These are phyloP conservation scores for Inonotus obliquus DNA, from an alignment of 1,284 basidiomycete species.

Conservation along the genomic window DNA sequence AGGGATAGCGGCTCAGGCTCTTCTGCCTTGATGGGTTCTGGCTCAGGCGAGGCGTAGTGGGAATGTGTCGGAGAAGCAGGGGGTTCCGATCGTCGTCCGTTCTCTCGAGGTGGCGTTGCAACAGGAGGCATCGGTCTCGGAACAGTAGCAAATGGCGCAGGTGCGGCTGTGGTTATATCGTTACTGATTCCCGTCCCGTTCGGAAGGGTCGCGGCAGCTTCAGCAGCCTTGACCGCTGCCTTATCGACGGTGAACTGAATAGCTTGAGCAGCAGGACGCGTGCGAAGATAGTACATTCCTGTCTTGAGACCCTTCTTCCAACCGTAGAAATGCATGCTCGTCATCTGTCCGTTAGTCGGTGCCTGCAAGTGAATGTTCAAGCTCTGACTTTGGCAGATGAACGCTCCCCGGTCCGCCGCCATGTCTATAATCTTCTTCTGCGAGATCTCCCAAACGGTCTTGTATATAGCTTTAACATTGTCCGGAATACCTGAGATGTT, in stretches of 20 bases:
- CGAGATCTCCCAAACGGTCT: slow-evolving; percentile 99
- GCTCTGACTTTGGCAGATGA: slow-evolving; percentile 92
- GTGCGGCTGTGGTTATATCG: slow-evolving; percentile 32
- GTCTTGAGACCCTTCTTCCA: slow-evolving; percentile 99
- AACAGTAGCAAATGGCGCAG: slow-evolving; percentile 29
- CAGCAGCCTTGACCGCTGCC: slow-evolving; percentile 71
- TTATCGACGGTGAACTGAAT: slow-evolving; percentile 98
- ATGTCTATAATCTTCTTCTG: slow-evolving; percentile 99
- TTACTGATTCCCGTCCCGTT: slow-evolving; percentile 36
- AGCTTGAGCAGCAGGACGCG: slow-evolving; percentile 90
- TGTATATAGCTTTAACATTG: slow-evolving; percentile 94
- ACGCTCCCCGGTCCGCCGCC: slow-evolving; percentile 96
- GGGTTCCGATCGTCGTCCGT: slow-evolving; percentile 20
- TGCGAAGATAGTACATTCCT: slow-evolving; percentile 96
- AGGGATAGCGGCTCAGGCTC: slow-evolving; percentile 28
- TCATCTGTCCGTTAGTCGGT: slow-evolving; percentile 92
- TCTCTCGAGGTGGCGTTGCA: slow-evolving; percentile 22
- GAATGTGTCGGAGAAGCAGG: slow-evolving; percentile 18
- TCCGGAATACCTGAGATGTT: slow-evolving; percentile 84
- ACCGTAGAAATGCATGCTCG: slow-evolving; percentile 99
- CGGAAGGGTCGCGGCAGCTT: slow-evolving; percentile 25
- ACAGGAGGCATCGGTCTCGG: slow-evolving; percentile 30
- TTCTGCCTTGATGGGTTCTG: slow-evolving; percentile 20
- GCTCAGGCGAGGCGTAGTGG: slow-evolving; percentile 19
- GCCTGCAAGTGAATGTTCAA: slow-evolving; percentile 93